Evolutionary conservation across 164 flowering plant genomes (phyloP).

Genomic region (Liriodendron chinense): DNA sequence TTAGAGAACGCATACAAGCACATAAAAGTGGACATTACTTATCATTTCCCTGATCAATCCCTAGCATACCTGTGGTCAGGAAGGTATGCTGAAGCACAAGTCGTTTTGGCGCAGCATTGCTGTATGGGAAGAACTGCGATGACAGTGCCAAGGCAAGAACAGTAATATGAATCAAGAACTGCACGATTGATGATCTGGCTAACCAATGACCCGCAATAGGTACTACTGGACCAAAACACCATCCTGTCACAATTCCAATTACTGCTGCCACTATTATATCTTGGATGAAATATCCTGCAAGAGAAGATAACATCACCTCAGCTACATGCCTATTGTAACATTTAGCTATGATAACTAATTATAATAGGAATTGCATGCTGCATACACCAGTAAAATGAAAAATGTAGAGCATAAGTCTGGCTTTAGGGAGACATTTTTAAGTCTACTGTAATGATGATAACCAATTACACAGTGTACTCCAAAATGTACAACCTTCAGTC

Average conservation of each 20-base stretch:
- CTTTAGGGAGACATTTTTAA: background rate
- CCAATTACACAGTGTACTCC: too few species aligned
- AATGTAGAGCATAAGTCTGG: background rate
- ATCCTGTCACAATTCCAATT: slow-evolving; percentile 73
- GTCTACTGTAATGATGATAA: background rate
- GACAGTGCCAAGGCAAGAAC: slow-evolving; percentile 81
- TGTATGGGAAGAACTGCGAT: slow-evolving; percentile 91
- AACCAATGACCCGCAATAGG: slow-evolving; percentile 76
- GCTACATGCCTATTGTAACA: background rate
- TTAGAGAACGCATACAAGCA: background rate
- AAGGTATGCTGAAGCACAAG: slow-evolving; percentile 85
- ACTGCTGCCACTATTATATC: slow-evolving; percentile 74
- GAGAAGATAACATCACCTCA: background rate
- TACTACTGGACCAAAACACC: slow-evolving; percentile 81
- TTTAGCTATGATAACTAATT: background rate
- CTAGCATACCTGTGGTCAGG: slow-evolving; percentile 55
- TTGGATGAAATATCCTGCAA: slow-evolving; percentile 81
- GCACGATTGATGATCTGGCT: slow-evolving; percentile 63
- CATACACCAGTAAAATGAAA: background rate
- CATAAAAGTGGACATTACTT: background rate
- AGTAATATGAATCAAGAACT: slow-evolving; percentile 58
- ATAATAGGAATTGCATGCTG: background rate
- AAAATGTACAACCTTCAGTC: too few species aligned
- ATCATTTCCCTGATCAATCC: background rate
- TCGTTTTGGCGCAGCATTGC: slow-evolving; percentile 81